Percentiles rank a stretch among this genome's conserved stretches.
Evolutionary conservation across 2,329 filamentous ascomycete species (phyloP).

Genomic region (Colletotrichum sp.): DNA sequence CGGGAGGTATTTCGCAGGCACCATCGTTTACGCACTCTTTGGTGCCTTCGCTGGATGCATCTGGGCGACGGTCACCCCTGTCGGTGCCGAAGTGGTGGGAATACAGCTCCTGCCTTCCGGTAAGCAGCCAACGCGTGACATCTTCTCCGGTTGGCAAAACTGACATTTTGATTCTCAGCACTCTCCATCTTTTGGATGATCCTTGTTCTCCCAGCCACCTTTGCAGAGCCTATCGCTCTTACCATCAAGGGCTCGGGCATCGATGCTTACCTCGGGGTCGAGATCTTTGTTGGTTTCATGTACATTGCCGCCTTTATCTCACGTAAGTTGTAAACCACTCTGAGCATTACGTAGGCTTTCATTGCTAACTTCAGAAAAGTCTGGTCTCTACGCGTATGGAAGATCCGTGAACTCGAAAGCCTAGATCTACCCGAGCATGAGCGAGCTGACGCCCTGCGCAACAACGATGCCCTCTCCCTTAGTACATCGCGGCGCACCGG

Average conservation of each 20-base stretch:
- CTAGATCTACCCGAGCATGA: background rate
- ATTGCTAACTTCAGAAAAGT: background rate
- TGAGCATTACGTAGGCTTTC: accelerated
- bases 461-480: background rate
- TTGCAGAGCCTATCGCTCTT: conserved; percentile 68
- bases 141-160: background rate
- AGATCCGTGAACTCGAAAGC: conserved; percentile 16
- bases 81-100: conserved; percentile 77
- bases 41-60: conserved; percentile 74
- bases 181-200: conserved; percentile 76
- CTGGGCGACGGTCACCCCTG: conserved; percentile 72
- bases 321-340: conserved; percentile 27
- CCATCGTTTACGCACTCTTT: conserved; percentile 74
- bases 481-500: background rate
- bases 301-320: conserved; percentile 61
- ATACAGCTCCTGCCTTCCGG: conserved; percentile 71
- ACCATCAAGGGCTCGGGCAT: conserved; percentile 50
- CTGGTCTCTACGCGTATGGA: conserved; percentile 22
- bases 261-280: conserved; percentile 55
- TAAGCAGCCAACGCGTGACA: conserved; percentile 13
- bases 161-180: conserved; percentile 28
- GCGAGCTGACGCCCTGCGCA: background rate
- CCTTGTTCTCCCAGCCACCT: conserved; percentile 73
- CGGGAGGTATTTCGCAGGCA: conserved; percentile 64
- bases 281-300: conserved; percentile 66